Percentiles rank a stretch among this genome's conserved stretches.
Conservation (phyloP, 108 stramenopile species). For the Seminavis robusta region DNA sequence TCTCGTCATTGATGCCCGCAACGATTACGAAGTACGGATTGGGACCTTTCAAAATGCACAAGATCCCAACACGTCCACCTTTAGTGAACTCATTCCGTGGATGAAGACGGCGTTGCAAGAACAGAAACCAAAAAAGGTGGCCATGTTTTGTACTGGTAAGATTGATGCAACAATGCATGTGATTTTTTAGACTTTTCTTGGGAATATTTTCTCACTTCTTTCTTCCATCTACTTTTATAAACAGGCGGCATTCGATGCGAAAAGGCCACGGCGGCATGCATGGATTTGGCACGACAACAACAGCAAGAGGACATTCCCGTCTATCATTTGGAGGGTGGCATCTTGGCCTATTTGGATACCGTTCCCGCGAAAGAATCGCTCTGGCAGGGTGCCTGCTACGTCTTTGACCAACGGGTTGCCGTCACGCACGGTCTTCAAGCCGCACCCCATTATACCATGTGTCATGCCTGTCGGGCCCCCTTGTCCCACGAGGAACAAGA, state of each 20-base stretch:
- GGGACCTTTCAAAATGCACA: constrained; percentile 78
- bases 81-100: constrained; percentile 74
- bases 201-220: no score
- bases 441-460: constrained; percentile 42
- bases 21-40: constrained; percentile 76
- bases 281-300: constrained; percentile 18
- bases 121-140: constrained; percentile 49
- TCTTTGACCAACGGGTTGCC: constrained; percentile 82
- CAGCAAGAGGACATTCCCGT: constrained; percentile 42
- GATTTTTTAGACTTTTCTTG: no score
- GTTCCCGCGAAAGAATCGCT: constrained; percentile 41
- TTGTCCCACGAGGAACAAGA: constrained; percentile 34
- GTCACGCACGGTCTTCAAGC: constrained; percentile 67
- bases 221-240: no score
- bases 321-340: constrained; percentile 88
- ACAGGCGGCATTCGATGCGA: constrained; percentile 94
- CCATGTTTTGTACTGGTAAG: constrained; percentile 89
- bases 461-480: constrained; percentile 76
- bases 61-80: constrained; percentile 63
- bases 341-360: constrained; percentile 76
- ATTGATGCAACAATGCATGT: neutral
- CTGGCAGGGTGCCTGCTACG: constrained; percentile 81
- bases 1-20: constrained; percentile 77
- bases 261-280: constrained; percentile 72
- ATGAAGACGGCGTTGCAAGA: constrained; percentile 1